These are phyloP conservation scores for Coemansia umbellata DNA, from an alignment of 192 early-diverging fungal species.

Conservation along the genomic window DNA sequence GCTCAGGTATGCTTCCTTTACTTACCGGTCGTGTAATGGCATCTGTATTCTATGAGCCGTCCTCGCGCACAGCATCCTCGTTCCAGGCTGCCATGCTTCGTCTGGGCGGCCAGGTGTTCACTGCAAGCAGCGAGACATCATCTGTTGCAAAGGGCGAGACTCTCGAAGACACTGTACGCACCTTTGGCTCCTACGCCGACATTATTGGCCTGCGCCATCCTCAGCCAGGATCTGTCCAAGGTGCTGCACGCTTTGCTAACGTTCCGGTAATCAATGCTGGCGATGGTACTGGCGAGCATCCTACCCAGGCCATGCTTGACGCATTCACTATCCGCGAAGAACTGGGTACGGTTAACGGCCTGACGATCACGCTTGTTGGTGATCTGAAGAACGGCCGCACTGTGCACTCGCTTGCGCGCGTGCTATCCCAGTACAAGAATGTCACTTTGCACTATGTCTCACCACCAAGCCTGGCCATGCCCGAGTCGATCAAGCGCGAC, in stretches of 20 bases:
- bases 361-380: slow-evolving; percentile 93
- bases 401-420: slow-evolving; percentile 89
- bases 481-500: slow-evolving; percentile 73
- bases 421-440: slow-evolving; percentile 81
- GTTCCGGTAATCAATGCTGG: slow-evolving; percentile 96
- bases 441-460: slow-evolving; percentile 93
- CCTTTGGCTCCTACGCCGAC: slow-evolving; percentile 89
- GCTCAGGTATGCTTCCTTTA: slow-evolving; percentile 78
- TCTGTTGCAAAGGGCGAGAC: slow-evolving; percentile 96
- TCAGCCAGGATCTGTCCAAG: slow-evolving; percentile 74
- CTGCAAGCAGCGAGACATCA: slow-evolving; percentile 75
- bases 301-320: slow-evolving; percentile 96
- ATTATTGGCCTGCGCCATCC: slow-evolving; percentile 92
- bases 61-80: slow-evolving; percentile 88
- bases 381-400: slow-evolving; percentile 98
- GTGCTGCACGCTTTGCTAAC: slow-evolving; percentile 83
- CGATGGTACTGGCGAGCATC: slow-evolving; percentile 97
- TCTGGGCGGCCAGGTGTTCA: slow-evolving; percentile 87
- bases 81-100: slow-evolving; percentile 94
- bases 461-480: slow-evolving; percentile 79
- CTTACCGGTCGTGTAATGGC: slow-evolving; percentile 88
- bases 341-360: slow-evolving; percentile 91
- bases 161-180: slow-evolving; percentile 90
- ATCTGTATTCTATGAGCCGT: slow-evolving; percentile 96
- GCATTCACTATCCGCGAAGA: slow-evolving; percentile 93